A percentile compares a stretch with the other conserved stretches of the same genome.
Evolutionary conservation across 2,329 filamentous ascomycete species (phyloP).

Genomic region (Mollisiaceae sp.): DNA sequence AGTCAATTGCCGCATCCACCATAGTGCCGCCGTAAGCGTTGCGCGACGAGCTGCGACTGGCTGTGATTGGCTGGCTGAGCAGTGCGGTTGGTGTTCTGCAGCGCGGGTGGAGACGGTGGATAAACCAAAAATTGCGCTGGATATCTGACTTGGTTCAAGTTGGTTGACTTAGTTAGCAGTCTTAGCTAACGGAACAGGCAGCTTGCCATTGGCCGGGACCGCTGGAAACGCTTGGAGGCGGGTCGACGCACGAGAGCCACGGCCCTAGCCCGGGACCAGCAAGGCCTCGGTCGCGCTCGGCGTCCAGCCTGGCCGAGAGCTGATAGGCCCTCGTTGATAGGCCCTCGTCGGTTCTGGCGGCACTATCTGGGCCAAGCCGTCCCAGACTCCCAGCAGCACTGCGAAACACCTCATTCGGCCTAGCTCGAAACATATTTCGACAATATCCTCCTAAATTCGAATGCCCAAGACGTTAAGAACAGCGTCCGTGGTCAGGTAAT

Average conservation of each 20-base stretch:
- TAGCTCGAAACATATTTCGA: background rate
- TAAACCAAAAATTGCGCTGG: background rate
- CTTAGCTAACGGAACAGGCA: background rate
- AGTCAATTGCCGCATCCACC: constrained; percentile 29
- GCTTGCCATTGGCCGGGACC: background rate
- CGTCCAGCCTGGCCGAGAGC: background rate
- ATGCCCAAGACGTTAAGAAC: background rate
- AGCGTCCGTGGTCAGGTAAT: background rate
- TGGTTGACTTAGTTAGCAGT: no score
- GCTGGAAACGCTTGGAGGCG: background rate
- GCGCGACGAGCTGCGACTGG: background rate
- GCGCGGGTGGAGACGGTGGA: background rate
- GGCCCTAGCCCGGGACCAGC: background rate
- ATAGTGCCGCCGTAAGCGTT: constrained; percentile 5
- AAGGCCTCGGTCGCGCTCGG: constrained; percentile 16
- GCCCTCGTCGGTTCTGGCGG: constrained; percentile 11
- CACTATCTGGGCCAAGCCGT: constrained; percentile 1
- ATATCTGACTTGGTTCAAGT: no score
- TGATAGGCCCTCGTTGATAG: background rate
- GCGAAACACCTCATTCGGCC: background rate
- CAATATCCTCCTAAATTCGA: background rate
- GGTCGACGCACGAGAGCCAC: background rate
- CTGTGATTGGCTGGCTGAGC: no score
- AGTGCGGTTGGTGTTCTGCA: no score
- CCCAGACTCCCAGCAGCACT: constrained; percentile 6